Conservation (phyloP, 2,329 filamentous ascomycete species). For the Aspergillus novofumigatus region DNA sequence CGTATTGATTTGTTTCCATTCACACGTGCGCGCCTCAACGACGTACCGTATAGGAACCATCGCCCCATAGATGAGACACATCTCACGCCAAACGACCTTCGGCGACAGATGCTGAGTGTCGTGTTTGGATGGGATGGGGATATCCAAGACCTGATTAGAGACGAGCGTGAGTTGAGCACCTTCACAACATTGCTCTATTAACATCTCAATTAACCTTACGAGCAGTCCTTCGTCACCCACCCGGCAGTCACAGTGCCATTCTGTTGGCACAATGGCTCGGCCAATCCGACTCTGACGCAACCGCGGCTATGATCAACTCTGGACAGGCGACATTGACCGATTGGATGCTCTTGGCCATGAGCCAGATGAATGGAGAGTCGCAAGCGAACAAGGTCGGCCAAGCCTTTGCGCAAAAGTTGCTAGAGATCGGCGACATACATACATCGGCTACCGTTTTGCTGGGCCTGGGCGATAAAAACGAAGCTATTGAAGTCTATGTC, state of each 20-base stretch:
- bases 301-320: constrained; percentile 69
- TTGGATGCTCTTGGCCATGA: constrained; percentile 94
- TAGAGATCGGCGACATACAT: constrained; percentile 87
- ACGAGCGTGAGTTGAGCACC: constrained; percentile 58
- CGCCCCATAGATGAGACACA: constrained; percentile 54
- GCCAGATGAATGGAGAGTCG: constrained; percentile 71
- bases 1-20: constrained; percentile 81
- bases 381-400: constrained; percentile 88
- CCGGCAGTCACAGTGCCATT: constrained; percentile 72
- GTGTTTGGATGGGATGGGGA: constrained; percentile 95
- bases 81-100: constrained; percentile 70
- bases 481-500: constrained; percentile 94
- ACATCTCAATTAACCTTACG: constrained; percentile 12
- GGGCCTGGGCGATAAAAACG: constrained; percentile 84
- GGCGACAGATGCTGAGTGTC: constrained; percentile 83
- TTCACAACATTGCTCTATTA: constrained; percentile 5
- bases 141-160: constrained; percentile 72
- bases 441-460: constrained; percentile 90
- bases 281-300: constrained; percentile 74
- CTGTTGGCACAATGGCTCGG: constrained; percentile 90
- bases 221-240: constrained; percentile 62
- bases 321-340: constrained; percentile 89
- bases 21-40: constrained; percentile 72
- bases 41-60: constrained; percentile 74
- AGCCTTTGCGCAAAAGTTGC: constrained; percentile 81